A percentile compares a stretch with the other conserved stretches of the same genome.
Conservation (phyloP, 1,284 basidiomycete species). For the Ceratobasidium sp. region DNA sequence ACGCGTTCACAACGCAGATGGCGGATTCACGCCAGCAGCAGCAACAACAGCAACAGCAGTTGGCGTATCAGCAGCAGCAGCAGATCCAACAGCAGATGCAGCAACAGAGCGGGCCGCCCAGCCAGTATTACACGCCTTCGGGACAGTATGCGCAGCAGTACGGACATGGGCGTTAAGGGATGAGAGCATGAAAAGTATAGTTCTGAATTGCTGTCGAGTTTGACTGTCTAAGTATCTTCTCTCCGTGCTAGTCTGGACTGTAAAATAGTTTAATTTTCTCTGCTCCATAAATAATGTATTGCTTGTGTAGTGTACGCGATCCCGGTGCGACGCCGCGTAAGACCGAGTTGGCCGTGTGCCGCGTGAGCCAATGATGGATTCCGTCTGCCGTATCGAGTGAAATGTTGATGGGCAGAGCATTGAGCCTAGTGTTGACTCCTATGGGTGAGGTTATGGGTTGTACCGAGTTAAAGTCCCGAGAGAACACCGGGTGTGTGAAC, state of each 20-base stretch:
- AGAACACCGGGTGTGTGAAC: no score
- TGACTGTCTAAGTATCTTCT: background rate
- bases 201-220: slow-evolving; percentile 12
- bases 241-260: slow-evolving; percentile 3
- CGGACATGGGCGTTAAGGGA: slow-evolving; percentile 30
- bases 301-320: slow-evolving; percentile 15
- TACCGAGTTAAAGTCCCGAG: no score
- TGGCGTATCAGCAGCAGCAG: slow-evolving; percentile 55
- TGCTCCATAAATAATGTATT: slow-evolving; percentile 2
- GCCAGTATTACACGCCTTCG: slow-evolving; percentile 41
- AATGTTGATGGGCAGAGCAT: no score
- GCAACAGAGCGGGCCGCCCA: slow-evolving; percentile 38
- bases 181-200: background rate
- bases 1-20: slow-evolving; percentile 41
- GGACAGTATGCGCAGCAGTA: slow-evolving; percentile 45
- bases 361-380: no score
- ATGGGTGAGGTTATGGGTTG: no score
- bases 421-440: no score
- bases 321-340: no score
- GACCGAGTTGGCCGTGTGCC: no score
- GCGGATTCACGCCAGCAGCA: slow-evolving; percentile 55
- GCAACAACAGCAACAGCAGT: slow-evolving; percentile 60
- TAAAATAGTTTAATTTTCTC: slow-evolving; percentile 20
- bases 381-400: no score
- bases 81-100: slow-evolving; percentile 49